Base-by-base conservation (phyloP, 305 asterid genomes). In the Fraxinus floribunda region DNA sequence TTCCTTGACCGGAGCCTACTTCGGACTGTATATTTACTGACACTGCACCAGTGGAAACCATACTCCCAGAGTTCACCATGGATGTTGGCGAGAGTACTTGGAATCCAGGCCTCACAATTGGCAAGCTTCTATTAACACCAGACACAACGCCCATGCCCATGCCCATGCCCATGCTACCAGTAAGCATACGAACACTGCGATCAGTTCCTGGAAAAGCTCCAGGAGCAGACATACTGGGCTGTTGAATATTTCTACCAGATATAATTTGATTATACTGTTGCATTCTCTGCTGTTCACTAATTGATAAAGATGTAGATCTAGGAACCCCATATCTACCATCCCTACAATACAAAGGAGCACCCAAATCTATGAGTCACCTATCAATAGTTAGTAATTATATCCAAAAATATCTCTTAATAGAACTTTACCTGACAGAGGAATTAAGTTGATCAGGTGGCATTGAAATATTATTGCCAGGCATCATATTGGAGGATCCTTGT, bases 281-380 rank as follows among this genome's bases (percentile, higher is more conserved):
- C 81, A 89, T 78, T 83, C 91, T 90, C 90, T 88, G 97, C 78
- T 89, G 92, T 80, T 92, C 95, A 74, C 89, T 91, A n/a, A 88
- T 77, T 72, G 91, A 83, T 77, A 89, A 87, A 78, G 90, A 85
- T 71, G 87, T 84, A 75, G 95, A 80, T 87, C 91, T 90, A 49
- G 97, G 88, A 83, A 87, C 85, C 83, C 81, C 90, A 79, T 87
- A 86, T 82, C 96, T 87, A 83, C 89, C 88, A 88, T 90, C 92
- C 93, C 93, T 79, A 86, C 46, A 1, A 32, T 75, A 73, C 77
- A 70, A 82, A 75, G 57, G 22, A 15, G 77, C 73, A 81, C 83
- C 83, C 70, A 66, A 79, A 79, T 75, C 82, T 55, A 68, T 26
- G 76, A 34, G 49, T 16, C 24, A 49, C 24, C 11, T 2, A 80